Evolutionary conservation across 805 yeast species (phyloP).

Genomic region (Wickerhamiella hasegawae): DNA sequence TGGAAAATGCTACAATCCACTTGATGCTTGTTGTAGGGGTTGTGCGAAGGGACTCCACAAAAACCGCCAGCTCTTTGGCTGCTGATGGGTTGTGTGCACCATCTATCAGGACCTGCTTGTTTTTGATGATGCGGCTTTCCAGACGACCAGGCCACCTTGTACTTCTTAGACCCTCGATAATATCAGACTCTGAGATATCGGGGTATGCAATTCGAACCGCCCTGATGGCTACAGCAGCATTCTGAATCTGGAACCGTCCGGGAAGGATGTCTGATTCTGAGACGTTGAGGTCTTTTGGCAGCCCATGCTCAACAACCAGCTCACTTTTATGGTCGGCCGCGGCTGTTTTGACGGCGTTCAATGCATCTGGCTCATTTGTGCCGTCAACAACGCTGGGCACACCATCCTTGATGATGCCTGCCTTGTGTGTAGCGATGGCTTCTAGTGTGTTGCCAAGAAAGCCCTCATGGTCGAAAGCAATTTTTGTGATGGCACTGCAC

Average conservation of each 20-base stretch:
- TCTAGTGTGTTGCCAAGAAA: conserved; percentile 51
- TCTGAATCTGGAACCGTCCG: conserved; percentile 60
- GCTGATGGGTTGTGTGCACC: conserved; percentile 92
- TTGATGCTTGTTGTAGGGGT: conserved; percentile 23
- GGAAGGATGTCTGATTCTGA: conserved; percentile 33
- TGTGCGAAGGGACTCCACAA: conserved; percentile 22
- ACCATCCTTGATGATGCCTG: conserved; percentile 58
- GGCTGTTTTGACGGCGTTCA: conserved; percentile 17
- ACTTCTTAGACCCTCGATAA: conserved; percentile 34
- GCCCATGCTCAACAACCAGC: conserved; percentile 3
- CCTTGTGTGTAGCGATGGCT: conserved; percentile 64
- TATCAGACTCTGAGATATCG: conserved; percentile 21
- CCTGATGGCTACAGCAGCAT: conserved; percentile 30
- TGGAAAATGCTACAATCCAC: conserved; percentile 71
- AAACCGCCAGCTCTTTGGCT: conserved; percentile 52
- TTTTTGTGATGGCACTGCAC: conserved; percentile 64
- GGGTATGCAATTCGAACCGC: conserved; percentile 8
- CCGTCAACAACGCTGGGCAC: conserved; percentile 62
- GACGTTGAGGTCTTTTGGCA: conserved; percentile 1
- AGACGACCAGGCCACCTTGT: conserved; percentile 83
- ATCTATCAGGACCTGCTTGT: conserved; percentile 40
- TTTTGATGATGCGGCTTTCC: conserved; percentile 29
- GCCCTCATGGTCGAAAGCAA: conserved; percentile 72
- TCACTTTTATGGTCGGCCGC: not conserved
- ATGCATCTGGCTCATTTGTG: conserved; percentile 36